Percentiles rank a stretch among this genome's conserved stretches.
Evolutionary conservation across 164 flowering plant species (phyloP).

Genomic region (Liquidambar formosana): DNA sequence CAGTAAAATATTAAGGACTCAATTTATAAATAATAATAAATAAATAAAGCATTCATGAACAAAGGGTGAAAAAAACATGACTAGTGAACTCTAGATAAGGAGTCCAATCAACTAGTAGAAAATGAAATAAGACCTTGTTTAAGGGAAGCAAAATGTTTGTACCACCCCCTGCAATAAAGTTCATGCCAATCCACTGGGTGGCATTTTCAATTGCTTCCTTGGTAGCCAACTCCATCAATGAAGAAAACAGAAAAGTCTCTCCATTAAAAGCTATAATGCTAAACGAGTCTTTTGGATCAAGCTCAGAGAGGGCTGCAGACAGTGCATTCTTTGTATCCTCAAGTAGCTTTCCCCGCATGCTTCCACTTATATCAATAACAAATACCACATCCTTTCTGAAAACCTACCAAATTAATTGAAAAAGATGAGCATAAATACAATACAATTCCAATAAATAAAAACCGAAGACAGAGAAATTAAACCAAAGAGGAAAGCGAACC

Average conservation of each 20-base stretch:
- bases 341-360: slow-evolving; percentile 79
- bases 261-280: slow-evolving; percentile 79
- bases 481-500: neutral
- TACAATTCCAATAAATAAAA: slow-evolving; percentile 3
- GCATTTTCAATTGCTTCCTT: slow-evolving; percentile 61
- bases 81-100: neutral
- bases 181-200: slow-evolving; percentile 61
- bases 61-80: neutral
- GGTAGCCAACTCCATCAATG: slow-evolving; percentile 68
- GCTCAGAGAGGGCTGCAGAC: slow-evolving; percentile 51
- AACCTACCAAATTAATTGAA: slow-evolving; percentile 42
- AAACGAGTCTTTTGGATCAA: slow-evolving; percentile 66
- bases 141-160: slow-evolving; percentile 77
- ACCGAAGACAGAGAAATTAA: neutral
- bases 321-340: slow-evolving; percentile 64
- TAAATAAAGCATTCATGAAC: neutral
- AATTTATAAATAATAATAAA: neutral
- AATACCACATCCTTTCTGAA: slow-evolving; percentile 76
- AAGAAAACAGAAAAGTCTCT: slow-evolving; percentile 59
- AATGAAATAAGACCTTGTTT: slow-evolving; percentile 48
- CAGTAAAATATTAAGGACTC: neutral
- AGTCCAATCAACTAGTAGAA: neutral
- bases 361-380: slow-evolving; percentile 84
- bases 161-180: slow-evolving; percentile 65
- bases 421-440: slow-evolving; percentile 1